Evolutionary conservation across 352 stramenopile genomes (phyloP), one percentile per base, ranked within the genome.

Genomic region (Thalassiosira mediterranea): DNA sequence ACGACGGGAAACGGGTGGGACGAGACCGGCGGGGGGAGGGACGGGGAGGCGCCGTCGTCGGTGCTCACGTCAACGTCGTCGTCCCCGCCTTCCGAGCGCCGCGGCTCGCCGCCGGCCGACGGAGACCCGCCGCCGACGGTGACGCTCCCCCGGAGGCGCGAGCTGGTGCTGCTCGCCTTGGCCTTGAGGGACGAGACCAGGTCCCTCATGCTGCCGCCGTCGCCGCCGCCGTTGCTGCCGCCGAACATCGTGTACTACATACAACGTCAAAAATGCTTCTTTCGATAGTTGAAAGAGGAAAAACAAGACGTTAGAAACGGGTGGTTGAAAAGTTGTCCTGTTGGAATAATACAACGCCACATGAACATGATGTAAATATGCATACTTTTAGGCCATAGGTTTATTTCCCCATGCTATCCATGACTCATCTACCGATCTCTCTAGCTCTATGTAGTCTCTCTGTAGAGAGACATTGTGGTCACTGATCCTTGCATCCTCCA

Each of bases 1-100:
- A 68, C 26, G 8, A 68, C 59, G n/a, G 59, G 59, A 29, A 68
- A 68, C 2, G 59, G 59, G 21, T 23, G 59, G 0, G 59, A 40
- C 23, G 57, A 44, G 11, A 42, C 42, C 25, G 59, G 59, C 42
- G 29, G 42, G 26, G 59, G 59, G 15, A 47, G 42, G 5, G 31
- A 49, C 26, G 46, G 28, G 3, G 38, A 37, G 21, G 46, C 15
- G 4, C 25, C 58, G 19, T 68, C 59, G 25, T 68, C 34, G 8
- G 54, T 23, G 15, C 8, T 21, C 3, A 0, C 7, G 40, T 15
- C 19, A 17, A n/a, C 13, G 49, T 25, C 46, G 21, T n/a, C 7
- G 40, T 15, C 19, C n/a, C 21, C 13, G 49, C 49, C 46, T 7
- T n/a, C 7, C 46, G 48, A 57, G n/a, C 48, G 10, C 49, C 23